These are phyloP conservation scores for Bryum argenteum DNA, from an alignment of 225 moss, liverwort and hornwort species.

Conservation along the genomic window DNA sequence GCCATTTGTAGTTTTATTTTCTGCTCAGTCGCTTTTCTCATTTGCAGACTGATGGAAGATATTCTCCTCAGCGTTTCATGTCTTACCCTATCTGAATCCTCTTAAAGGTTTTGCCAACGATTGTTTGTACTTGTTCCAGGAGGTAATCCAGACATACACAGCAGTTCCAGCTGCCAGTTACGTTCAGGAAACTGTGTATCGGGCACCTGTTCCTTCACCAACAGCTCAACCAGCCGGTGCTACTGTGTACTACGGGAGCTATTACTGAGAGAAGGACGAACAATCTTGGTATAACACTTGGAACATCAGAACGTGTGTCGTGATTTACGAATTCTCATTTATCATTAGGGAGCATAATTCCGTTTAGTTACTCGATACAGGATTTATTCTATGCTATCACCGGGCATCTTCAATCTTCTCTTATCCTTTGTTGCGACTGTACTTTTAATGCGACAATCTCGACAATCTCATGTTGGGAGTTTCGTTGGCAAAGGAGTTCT, in stretches of 20 bases:
- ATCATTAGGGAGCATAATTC: background rate
- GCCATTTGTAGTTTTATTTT: constrained; percentile 42
- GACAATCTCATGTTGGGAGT: background rate
- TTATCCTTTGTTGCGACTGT: constrained; percentile 8
- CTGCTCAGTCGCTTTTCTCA: constrained; percentile 3
- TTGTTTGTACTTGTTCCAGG: constrained; percentile 32
- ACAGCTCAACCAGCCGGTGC: constrained; percentile 57
- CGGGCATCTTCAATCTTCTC: background rate
- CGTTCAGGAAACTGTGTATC: constrained; percentile 66
- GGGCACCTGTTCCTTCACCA: constrained; percentile 63
- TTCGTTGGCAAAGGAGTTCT: background rate
- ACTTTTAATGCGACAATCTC: background rate
- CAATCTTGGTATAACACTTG: constrained; percentile 12
- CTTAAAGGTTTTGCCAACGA: background rate
- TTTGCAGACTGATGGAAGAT: constrained; percentile 1
- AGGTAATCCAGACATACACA: constrained; percentile 69
- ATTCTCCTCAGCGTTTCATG: background rate
- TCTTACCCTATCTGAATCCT: background rate
- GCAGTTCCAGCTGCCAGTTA: constrained; percentile 62
- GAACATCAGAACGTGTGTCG: background rate
- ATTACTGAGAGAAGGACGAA: constrained; percentile 41
- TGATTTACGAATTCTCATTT: background rate
- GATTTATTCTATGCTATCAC: constrained; percentile 14
- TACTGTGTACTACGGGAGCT: constrained; percentile 68
- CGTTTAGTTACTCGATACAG: background rate